Percentiles rank a stretch among this genome's conserved stretches.
Conservation (phyloP, 2,329 filamentous ascomycete species). For the Aureobasidium uvarum region DNA sequence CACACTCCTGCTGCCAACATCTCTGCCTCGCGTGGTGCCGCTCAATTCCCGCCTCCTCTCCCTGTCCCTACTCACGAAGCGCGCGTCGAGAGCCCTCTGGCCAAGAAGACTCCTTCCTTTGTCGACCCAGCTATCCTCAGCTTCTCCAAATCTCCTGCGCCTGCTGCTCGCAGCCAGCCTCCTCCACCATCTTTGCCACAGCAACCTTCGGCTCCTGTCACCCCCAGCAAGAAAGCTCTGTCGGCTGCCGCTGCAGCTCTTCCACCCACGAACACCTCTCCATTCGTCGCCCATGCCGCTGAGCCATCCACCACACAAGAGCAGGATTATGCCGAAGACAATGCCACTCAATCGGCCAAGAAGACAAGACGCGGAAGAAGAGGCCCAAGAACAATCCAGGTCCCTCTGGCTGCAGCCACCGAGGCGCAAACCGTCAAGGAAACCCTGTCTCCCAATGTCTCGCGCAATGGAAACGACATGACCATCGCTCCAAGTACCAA, state of each 20-base stretch:
- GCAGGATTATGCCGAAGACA: slow-evolving; percentile 5
- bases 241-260: slow-evolving; percentile 37
- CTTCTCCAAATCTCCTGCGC: slow-evolving; percentile 48
- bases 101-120: slow-evolving; percentile 46
- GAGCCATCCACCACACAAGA: slow-evolving; percentile 29
- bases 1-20: slow-evolving; percentile 28
- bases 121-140: slow-evolving; percentile 83
- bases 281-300: slow-evolving; percentile 40
- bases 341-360: slow-evolving; percentile 39
- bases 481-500: slow-evolving; percentile 37
- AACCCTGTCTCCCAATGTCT: slow-evolving; percentile 32
- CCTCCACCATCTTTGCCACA: slow-evolving; percentile 27
- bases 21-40: slow-evolving; percentile 22
- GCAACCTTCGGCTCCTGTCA: slow-evolving; percentile 37
- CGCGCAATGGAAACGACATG: slow-evolving; percentile 42
- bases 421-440: slow-evolving; percentile 32
- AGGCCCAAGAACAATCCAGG: slow-evolving; percentile 11
- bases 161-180: slow-evolving; percentile 28
- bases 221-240: slow-evolving; percentile 44
- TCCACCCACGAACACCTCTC: slow-evolving; percentile 40
- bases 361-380: slow-evolving; percentile 47
- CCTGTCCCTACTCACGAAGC: slow-evolving; percentile 17
- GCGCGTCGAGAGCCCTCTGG: slow-evolving; percentile 19
- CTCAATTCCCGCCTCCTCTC: neutral
- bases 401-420: slow-evolving; percentile 32